Base-by-base conservation (phyloP, 2,329 filamentous ascomycete species). In the Fusarium torreyae region DNA sequence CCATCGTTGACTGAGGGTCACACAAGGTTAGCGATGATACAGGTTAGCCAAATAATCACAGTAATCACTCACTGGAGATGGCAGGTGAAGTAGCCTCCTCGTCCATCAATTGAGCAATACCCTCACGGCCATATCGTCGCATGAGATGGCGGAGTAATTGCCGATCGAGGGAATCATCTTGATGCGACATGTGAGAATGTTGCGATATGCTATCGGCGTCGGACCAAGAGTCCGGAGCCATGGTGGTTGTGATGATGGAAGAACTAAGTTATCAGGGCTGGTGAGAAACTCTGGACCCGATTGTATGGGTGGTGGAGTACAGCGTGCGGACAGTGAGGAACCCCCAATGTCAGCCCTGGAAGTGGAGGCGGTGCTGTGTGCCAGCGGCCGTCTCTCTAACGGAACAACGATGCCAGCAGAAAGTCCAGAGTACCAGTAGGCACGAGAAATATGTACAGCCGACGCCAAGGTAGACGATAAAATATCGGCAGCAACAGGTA, bases 131-230 rank as follows among this genome's bases (percentile, higher is more conserved):
- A 57, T 79, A 79, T 45, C 75, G 75, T 53, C 64, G 70, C 71
- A 79, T 73, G 10, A 79, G 74, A 68, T 80, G 77, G 33, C 78
- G 76, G 34, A 79, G 76, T 50, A 79, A 70, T 54, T 80, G 78
- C 13, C 76, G 77, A 58, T 79, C 78, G 38, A 79, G 72, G n/a
- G 59, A 62, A 58, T 73, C 71, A 45, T 75, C 73, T 33, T 75
- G 74, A 31, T 75, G 70, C 34, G 72, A 70, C 60, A 68, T 57
- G 34, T 58, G 57, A n/a, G 72, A 73, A 52, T 71, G 71, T 57
- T 77, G 73, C 36, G 77, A 73, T 64, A 73, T 63, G 68, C 72
- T 76, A 56, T 78, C 77, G 50, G 63, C 63, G 50, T 77, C 76
- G 62, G 76, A 69, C 77, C 74, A 77, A 59, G 73, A 68, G 64